Evolutionary conservation across 2,329 filamentous ascomycete genomes (phyloP), one percentile per base, ranked within the genome.

Genomic region (Exserohilum rostratum): DNA sequence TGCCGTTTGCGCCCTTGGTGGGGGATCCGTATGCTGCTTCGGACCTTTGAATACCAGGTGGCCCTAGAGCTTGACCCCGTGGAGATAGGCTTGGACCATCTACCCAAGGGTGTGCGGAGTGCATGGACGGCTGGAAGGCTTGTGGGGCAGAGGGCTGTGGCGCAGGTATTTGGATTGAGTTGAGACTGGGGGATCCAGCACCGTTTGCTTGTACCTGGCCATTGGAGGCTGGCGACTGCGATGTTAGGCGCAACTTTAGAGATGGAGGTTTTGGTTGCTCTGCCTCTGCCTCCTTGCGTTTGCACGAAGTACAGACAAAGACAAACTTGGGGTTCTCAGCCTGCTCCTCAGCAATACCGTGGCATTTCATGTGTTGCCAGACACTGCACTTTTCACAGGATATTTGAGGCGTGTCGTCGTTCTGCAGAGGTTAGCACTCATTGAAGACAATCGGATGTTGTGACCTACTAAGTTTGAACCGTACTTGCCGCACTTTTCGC

Each of bases 311-410:
- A 77, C 93, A 98, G 61, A 96, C 76, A 69, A 96, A 96, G 57
- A 90, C 87, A 68, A 98, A 98, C 62, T 96, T 90, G 12, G 62
- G 47, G 31, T 68, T 55, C 61, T 96, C 93, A 0, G 92, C 93
- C 58, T 93, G 89, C 55, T 83, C 79, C 66, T 96, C 85, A 40
- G 85, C 84, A 60, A 98, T 90, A 35, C 88, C 89, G 55, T 96
- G 84, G 70, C 95, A 99, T 67, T 90, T 91, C 80, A 92, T 96
- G 71, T 99, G 95, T 73, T 98, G 93, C 95, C 95, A 99, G 43
- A 96, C 88, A 70, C 89, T 96, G 80, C 95, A 99, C 63, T 83
- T 87, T 71, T 99, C 95, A 76, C 95, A 99, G 25, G 93, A 90
- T 61, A 99, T 87, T 72, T 92, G 96, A 71, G 96, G 93, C 6